Percentiles rank a stretch among this genome's conserved stretches.
phyloP scores from a whole-genome alignment of 805 yeast genomes.

The Clavispora vitiphila region DNA sequence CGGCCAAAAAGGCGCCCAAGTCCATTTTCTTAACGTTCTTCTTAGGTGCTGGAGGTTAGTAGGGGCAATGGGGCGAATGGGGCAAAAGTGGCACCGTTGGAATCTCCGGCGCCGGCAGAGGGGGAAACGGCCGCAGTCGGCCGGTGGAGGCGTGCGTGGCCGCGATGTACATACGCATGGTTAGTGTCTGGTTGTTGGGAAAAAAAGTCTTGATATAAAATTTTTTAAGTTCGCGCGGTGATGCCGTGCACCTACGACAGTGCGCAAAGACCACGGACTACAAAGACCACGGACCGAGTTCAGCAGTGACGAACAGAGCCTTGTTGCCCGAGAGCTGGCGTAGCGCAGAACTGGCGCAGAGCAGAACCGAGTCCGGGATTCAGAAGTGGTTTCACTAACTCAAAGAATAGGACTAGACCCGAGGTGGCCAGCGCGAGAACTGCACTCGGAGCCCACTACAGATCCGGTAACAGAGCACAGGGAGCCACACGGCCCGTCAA shows the following conservation, averaged over 20 bases:
- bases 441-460: too few relatives aligned
- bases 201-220: background rate
- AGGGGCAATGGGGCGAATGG: background rate
- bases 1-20: constrained; percentile 78
- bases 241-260: background rate
- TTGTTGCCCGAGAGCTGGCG: too few relatives aligned
- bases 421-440: too few relatives aligned
- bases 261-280: background rate
- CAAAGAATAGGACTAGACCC: too few relatives aligned
- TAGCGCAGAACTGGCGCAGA: too few relatives aligned
- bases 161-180: constrained; percentile 8
- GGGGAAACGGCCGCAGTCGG: background rate
- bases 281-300: too few relatives aligned
- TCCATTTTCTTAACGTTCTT: constrained; percentile 68
- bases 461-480: background rate
- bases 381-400: too few relatives aligned
- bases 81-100: background rate
- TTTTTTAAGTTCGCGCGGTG: constrained; percentile 4
- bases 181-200: constrained; percentile 2
- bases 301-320: too few relatives aligned
- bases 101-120: background rate
- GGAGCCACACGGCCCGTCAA: background rate
- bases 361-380: too few relatives aligned
- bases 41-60: constrained; percentile 35
- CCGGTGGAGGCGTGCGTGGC: background rate